Conservation (phyloP, 345 rosid genomes). For the Bruguiera sexangula region DNA sequence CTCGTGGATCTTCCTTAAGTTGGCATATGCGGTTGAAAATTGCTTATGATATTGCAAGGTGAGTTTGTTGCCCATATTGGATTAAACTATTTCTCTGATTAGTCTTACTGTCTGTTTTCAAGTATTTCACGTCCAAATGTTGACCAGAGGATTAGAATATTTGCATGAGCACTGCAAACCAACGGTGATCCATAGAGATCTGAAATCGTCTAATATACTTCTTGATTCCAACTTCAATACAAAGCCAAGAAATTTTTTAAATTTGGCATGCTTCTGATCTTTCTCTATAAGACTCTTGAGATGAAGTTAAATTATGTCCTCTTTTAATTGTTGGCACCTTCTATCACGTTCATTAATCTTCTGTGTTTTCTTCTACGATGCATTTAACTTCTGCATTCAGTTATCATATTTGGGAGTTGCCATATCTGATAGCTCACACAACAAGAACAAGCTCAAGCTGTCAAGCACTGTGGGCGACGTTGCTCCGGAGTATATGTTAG, state of each 20-base stretch:
- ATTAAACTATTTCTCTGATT: neutral
- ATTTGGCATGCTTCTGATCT: neutral
- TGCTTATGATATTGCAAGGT: slow-evolving; percentile 88
- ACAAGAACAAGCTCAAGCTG: slow-evolving; percentile 72
- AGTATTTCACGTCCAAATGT: slow-evolving; percentile 17
- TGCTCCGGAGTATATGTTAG: slow-evolving; percentile 87
- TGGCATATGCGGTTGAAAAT: slow-evolving; percentile 93
- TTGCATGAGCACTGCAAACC: slow-evolving; percentile 90
- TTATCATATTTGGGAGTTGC: slow-evolving; percentile 97
- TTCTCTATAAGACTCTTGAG: neutral
- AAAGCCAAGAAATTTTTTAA: slow-evolving; percentile 49
- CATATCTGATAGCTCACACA: slow-evolving; percentile 58
- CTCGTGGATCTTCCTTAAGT: slow-evolving; percentile 64
- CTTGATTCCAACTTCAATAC: slow-evolving; percentile 84
- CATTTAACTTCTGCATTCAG: slow-evolving; percentile 36
- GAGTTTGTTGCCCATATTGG: slow-evolving; percentile 19
- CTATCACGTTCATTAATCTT: neutral
- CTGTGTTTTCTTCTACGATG: neutral
- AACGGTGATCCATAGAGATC: slow-evolving; percentile 92
- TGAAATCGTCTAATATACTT: slow-evolving; percentile 93
- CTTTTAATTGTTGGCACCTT: neutral
- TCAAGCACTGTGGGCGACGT: slow-evolving; percentile 95
- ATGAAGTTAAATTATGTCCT: slow-evolving; percentile 1
- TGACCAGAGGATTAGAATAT: slow-evolving; percentile 87
- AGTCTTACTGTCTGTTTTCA: neutral